A percentile compares a stretch with the other conserved stretches of the same genome.
Conservation (phyloP, 2,329 filamentous ascomycete species). For the Fusarium sp. region DNA sequence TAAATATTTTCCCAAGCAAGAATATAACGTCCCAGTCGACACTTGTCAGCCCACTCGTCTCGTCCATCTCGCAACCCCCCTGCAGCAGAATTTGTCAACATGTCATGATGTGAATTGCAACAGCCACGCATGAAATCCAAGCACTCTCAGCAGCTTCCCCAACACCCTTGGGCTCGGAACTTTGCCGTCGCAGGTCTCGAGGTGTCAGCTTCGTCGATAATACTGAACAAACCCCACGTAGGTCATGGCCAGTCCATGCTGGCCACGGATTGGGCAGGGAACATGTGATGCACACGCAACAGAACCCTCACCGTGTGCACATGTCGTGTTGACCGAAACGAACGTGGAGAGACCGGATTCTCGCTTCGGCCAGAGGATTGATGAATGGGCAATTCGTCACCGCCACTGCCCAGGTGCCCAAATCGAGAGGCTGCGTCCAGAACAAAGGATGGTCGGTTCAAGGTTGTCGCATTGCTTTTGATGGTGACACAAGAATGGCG, state of each 20-base stretch:
- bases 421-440: constrained; percentile 1
- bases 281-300: constrained; percentile 4
- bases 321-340: background rate
- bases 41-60: background rate
- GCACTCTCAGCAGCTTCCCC: background rate
- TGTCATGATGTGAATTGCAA: background rate
- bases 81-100: constrained; percentile 4
- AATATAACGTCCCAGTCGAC: background rate
- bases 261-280: background rate
- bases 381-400: background rate
- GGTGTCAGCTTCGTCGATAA: background rate
- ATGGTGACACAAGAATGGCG: constrained; percentile 6
- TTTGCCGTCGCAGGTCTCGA: background rate
- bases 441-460: background rate
- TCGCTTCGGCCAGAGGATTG: background rate
- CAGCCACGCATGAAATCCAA: background rate
- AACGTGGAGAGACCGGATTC: background rate
- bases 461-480: constrained; percentile 10
- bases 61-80: background rate
- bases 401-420: background rate
- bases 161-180: background rate
- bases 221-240: background rate
- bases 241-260: background rate
- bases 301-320: background rate
- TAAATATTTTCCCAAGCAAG: background rate